Percentiles rank a stretch among this genome's conserved stretches.
These are phyloP conservation scores for Pseudogymnoascus sp. DNA, from an alignment of 2,329 filamentous ascomycete species.

Conservation along the genomic window DNA sequence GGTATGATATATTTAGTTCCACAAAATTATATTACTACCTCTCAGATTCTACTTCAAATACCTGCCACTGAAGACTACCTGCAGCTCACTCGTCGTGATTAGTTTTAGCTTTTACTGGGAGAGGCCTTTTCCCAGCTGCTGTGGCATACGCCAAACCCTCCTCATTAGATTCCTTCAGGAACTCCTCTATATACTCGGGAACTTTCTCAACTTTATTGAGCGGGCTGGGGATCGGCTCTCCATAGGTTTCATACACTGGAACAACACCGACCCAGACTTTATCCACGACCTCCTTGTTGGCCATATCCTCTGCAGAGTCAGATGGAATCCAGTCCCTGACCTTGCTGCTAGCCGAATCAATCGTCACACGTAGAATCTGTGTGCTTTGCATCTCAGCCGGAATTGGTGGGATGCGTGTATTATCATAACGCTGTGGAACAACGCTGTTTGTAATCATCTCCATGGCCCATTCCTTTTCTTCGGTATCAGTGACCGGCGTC, in stretches of 20 bases:
- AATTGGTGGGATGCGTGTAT: slow-evolving; percentile 63
- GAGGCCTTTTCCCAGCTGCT: background rate
- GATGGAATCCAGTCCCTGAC: slow-evolving; percentile 56
- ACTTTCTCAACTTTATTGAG: slow-evolving; percentile 29
- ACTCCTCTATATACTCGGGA: slow-evolving; percentile 49
- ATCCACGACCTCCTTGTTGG: slow-evolving; percentile 35
- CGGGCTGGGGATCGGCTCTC: slow-evolving; percentile 27
- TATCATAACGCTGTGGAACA: slow-evolving; percentile 60
- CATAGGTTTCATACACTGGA: slow-evolving; percentile 57
- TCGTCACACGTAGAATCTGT: slow-evolving; percentile 59
- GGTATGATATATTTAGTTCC: background rate
- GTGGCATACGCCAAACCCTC: slow-evolving; percentile 24
- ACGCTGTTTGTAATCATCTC: slow-evolving; percentile 69
- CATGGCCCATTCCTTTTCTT: slow-evolving; percentile 74
- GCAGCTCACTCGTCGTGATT: background rate
- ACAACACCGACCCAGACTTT: slow-evolving; percentile 50
- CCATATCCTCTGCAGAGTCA: slow-evolving; percentile 45
- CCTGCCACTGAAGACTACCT: background rate
- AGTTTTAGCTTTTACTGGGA: background rate
- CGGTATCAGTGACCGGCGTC: slow-evolving; percentile 54
- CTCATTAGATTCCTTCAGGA: slow-evolving; percentile 42
- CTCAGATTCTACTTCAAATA: background rate
- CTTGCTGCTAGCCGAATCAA: slow-evolving; percentile 70
- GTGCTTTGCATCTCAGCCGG: slow-evolving; percentile 69
- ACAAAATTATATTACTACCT: background rate